phyloP scores from a whole-genome alignment of 768 basidiomycete genomes.

The Panaeolus cyanescens region DNA sequence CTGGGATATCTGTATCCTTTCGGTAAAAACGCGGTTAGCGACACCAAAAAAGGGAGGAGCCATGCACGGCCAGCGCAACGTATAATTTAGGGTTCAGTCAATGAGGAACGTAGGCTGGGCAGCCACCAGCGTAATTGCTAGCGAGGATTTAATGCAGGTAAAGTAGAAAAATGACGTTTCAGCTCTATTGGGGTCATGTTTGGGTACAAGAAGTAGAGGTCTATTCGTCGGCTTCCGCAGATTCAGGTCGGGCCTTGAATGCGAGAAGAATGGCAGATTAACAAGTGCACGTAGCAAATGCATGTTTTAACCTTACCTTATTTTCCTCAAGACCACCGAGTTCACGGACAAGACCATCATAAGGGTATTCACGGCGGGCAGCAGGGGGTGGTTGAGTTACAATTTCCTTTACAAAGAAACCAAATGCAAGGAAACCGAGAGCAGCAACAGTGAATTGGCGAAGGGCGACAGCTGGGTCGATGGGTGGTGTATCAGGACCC shows the following conservation, averaged over 20 bases:
- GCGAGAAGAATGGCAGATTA: neutral
- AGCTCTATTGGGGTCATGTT: neutral
- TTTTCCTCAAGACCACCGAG: constrained; percentile 79
- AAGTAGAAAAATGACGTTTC: neutral
- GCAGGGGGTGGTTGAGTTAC: constrained; percentile 64
- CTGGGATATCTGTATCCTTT: neutral
- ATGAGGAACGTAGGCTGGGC: too few species aligned
- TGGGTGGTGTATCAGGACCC: constrained; percentile 76
- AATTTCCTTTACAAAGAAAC: constrained; percentile 54
- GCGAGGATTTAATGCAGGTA: neutral
- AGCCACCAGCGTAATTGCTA: too few species aligned
- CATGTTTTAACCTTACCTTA: constrained; percentile 52
- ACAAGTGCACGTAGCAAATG: neutral
- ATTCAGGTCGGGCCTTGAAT: neutral
- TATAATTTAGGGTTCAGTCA: too few species aligned
- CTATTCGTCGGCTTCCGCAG: neutral
- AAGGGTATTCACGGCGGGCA: constrained; percentile 77
- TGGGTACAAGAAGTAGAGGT: neutral
- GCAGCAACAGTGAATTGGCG: constrained; percentile 66
- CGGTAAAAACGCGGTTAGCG: neutral
- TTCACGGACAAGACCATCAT: constrained; percentile 70
- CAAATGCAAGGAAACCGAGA: constrained; percentile 65
- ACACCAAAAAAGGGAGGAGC: too few species aligned
- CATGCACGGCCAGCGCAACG: too few species aligned
- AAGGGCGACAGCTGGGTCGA: constrained; percentile 60